Evolutionary conservation across 495 filamentous ascomycete genomes (phyloP), one percentile per base, ranked within the genome.

Genomic region (Penicillium ucsense): DNA sequence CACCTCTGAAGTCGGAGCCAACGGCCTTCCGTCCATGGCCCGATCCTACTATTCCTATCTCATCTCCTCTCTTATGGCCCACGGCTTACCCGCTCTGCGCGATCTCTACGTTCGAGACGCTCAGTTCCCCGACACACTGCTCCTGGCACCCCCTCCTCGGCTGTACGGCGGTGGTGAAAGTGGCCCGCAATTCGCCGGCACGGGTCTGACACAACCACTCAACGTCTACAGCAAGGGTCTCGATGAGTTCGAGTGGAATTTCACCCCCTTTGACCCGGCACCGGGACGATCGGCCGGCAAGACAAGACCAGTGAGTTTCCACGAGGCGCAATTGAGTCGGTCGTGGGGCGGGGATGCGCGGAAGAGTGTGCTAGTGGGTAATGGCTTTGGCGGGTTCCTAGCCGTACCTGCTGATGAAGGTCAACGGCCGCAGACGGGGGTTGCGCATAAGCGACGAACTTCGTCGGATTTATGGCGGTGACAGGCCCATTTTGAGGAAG

Each of bases 161-260:
- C 55, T 73, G 9, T 64, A 64, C 45, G 56, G 55, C 8, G 56
- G 62, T 27, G 53, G 62, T 32, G 57, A 65, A 10, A 52, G 38
- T 12, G 59, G 72, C 4, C 64, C 57, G 32, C 66, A 59, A 51
- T 54, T 60, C 6, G 48, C 55, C n/a, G 52, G 57, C n/a, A 64
- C 60, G 41, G 74, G 62, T 52, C 85, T 76, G 59, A 70, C 50
- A 12, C 81, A 85, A 49, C 78, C 79, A 5, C 74, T 95, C 30
- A 80, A 86, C 55, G 80, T 95, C 29, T 94, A 89, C 63, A 88
- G 80, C 61, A 95, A 94, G 66, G 85, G 86, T 29, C 74, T 88
- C 12, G 83, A 89, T 50, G 88, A 89, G 55, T 70, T 88, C 20
- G 87, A 90, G 53, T 95, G 89, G 89, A 84, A 85, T 51, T 85